Evolutionary conservation across 768 basidiomycete species (phyloP), one percentile per base, ranked within the genome.

Genomic region (Leccinum barrowsii): DNA sequence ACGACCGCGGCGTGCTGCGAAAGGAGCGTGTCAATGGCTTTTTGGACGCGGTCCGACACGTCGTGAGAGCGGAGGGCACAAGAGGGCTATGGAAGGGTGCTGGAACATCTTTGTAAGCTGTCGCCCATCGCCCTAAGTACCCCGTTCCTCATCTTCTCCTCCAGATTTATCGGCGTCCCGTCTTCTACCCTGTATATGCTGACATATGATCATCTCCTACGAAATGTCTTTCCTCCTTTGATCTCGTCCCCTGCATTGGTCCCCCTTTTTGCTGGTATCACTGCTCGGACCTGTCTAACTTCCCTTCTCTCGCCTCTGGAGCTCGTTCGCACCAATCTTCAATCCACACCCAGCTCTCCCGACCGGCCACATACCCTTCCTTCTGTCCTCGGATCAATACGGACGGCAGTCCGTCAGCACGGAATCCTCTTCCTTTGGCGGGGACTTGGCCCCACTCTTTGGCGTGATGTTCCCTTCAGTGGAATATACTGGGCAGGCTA

Each of bases 401-500:
- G 81, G 0, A 69, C 64, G 0, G 73, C 91, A 11, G 86, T 90
- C 11, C 80, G 78, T 24, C 68, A 76, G 34, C 78, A 89, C 47
- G 96, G 95, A 6, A 64, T 86, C 6, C 72, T 76, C 10, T 87
- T 83, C 51, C 80, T 98, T 26, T 99, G 94, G 93, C 81, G 92
- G 54, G 97, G 97, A 0, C 79, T 99, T 7, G 90, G 90, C 1
- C 84, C 95, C 2, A 96, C 94, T 5, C 78, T 99, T 8, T 98
- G 94, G 94, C 83, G 97, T 52, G 97, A 99, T 65, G 95, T 98
- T 6, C 96, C 97, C 0, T 99, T 99, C 71, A 94, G 92, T 42
- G 97, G 95, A 11, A 77, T 96, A 32, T 99, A 99, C 67, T 99
- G 97, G 97, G 92, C 92, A 4, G 86, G 89, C 24, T 98, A 98